Percentiles rank a stretch among this genome's conserved stretches.
Conservation (phyloP, 2,329 filamentous ascomycete genomes). For the Myriosclerotinia scirpicola region DNA sequence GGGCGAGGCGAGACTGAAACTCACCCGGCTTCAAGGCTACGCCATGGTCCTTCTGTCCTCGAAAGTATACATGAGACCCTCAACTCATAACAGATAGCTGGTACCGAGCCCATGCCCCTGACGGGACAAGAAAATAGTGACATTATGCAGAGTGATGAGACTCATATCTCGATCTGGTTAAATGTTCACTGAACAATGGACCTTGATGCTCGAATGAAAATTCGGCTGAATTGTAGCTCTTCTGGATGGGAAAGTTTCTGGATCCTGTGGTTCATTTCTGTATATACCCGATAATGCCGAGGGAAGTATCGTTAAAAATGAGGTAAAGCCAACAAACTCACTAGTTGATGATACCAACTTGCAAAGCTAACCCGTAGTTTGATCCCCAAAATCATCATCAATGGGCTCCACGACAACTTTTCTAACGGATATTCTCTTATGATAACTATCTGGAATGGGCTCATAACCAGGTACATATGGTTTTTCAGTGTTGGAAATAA, state of each 20-base stretch:
- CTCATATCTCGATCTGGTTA: conserved; percentile 8
- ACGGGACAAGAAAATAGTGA: not conserved
- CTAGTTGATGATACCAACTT: not conserved
- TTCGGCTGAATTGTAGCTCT: conserved; percentile 16
- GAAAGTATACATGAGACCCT: not conserved
- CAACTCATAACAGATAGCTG: conserved; percentile 3
- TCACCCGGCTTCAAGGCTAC: conserved; percentile 14
- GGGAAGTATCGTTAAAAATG: conserved; percentile 9
- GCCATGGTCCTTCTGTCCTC: not conserved
- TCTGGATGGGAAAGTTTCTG: conserved; percentile 8
- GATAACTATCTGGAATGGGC: conserved; percentile 23
- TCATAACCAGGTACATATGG: conserved; percentile 27
- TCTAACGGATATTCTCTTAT: conserved; percentile 5
- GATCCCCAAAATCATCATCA: conserved; percentile 4
- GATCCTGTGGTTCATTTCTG: conserved; percentile 4
- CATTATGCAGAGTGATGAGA: conserved; percentile 3
- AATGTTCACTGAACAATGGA: conserved; percentile 22
- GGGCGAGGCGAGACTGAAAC: conserved; percentile 20
- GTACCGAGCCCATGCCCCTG: not conserved
- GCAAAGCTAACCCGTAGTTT: not conserved
- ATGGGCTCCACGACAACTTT: conserved; percentile 6
- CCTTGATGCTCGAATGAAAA: conserved; percentile 1
- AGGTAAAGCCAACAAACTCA: not conserved
- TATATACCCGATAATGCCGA: conserved; percentile 20
- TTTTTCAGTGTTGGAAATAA: conserved; percentile 23